Percentiles rank a stretch among this genome's conserved stretches.
Evolutionary conservation across 306 rosid genomes (phyloP).

Genomic region (Luffa acutangula): DNA sequence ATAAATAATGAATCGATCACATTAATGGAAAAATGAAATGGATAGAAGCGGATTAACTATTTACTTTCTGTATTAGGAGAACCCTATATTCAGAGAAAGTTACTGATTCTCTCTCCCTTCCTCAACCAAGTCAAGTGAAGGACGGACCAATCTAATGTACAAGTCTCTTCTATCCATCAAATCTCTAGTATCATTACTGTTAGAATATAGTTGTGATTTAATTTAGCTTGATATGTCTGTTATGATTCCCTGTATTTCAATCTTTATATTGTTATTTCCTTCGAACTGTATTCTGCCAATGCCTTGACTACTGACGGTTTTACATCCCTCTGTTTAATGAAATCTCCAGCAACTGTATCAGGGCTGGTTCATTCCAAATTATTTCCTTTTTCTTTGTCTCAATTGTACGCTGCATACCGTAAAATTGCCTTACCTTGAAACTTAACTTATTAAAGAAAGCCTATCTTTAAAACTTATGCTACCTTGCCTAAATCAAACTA

Average conservation of each 20-base stretch:
- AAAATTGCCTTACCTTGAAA: background rate
- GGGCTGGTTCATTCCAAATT: no score
- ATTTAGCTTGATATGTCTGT: no score
- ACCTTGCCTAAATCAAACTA: background rate
- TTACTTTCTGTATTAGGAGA: background rate
- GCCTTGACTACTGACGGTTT: no score
- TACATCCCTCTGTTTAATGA: no score
- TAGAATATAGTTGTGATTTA: no score
- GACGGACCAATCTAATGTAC: background rate
- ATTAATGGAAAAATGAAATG: conserved; percentile 7
- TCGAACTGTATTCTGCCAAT: no score
- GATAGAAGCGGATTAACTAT: conserved; percentile 1
- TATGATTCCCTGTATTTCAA: no score
- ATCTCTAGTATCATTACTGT: background rate
- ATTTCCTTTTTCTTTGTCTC: no score
- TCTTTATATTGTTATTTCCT: no score
- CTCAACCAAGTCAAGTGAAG: background rate
- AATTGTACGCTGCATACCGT: no score
- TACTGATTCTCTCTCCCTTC: background rate
- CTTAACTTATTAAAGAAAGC: background rate
- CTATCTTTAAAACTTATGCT: background rate
- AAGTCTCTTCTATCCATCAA: background rate
- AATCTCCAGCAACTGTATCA: no score
- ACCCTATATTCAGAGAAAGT: background rate
- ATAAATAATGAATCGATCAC: background rate